Evolutionary conservation across 192 early-diverging fungal species (phyloP).

Genomic region (Thamnidium elegans): DNA sequence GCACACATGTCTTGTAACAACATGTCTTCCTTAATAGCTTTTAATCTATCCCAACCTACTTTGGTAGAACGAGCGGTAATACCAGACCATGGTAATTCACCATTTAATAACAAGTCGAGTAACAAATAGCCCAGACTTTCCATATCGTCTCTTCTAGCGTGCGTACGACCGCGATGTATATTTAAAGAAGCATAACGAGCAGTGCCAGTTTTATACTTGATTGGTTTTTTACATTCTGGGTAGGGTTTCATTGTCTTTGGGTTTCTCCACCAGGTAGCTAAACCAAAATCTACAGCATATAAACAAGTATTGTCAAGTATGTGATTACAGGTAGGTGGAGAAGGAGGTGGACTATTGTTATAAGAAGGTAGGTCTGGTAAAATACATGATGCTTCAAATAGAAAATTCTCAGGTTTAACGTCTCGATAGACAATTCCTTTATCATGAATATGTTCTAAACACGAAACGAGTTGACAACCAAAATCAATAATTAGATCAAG

Average conservation of each 20-base stretch:
- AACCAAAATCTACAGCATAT: constrained; percentile 56
- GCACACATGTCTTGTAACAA: constrained; percentile 68
- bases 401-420: constrained; percentile 79
- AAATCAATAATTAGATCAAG: constrained; percentile 44
- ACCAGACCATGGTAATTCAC: constrained; percentile 84
- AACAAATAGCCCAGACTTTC: constrained; percentile 85
- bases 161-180: constrained; percentile 78
- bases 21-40: constrained; percentile 72
- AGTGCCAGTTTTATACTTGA: constrained; percentile 64
- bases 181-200: constrained; percentile 84
- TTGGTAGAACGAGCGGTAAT: constrained; percentile 77
- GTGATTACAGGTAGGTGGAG: background rate
- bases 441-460: constrained; percentile 37
- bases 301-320: constrained; percentile 28
- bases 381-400: constrained; percentile 40
- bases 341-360: background rate
- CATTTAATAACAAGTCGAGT: constrained; percentile 68
- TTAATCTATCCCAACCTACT: constrained; percentile 87
- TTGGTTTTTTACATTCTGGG: constrained; percentile 33
- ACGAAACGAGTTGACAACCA: constrained; percentile 48
- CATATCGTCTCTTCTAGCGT: constrained; percentile 83
- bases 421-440: constrained; percentile 61
- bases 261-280: constrained; percentile 46
- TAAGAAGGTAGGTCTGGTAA: background rate
- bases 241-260: constrained; percentile 42